A percentile compares a stretch with the other conserved stretches of the same genome.
phyloP scores from a whole-genome alignment of 83 land plant species.

The Picea abies region DNA sequence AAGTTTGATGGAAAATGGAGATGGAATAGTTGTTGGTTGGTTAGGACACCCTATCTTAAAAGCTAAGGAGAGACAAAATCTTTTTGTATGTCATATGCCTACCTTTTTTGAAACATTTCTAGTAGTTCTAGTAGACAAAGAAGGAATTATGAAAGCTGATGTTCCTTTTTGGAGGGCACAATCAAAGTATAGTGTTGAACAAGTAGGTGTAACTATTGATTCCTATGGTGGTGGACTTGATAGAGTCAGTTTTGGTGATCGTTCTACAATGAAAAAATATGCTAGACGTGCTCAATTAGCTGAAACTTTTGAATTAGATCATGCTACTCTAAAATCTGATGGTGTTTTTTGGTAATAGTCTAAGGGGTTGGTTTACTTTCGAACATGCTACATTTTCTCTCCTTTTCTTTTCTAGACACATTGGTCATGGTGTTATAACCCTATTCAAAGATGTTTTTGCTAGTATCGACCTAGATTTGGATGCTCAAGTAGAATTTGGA shows the following conservation, averaged over 20 bases:
- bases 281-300: constrained; percentile 29
- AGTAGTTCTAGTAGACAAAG: constrained; percentile 9
- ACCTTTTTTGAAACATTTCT: constrained; percentile 18
- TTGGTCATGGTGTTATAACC: too few relatives aligned
- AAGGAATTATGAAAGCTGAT: constrained; percentile 2
- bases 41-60: constrained; percentile 19
- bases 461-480: too few relatives aligned
- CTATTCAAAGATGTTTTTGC: too few relatives aligned
- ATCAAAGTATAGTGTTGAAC: too few relatives aligned
- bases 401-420: too few relatives aligned
- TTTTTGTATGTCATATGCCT: constrained; percentile 17
- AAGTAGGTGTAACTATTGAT: neutral
- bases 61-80: constrained; percentile 6
- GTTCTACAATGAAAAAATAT: constrained; percentile 24
- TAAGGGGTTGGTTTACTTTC: constrained; percentile 22
- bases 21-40: constrained; percentile 19
- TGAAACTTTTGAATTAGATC: constrained; percentile 27
- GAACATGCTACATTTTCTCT: constrained; percentile 16
- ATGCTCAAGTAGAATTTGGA: too few relatives aligned
- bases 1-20: constrained; percentile 14
- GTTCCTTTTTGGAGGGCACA: neutral
- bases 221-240: constrained; percentile 14
- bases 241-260: constrained; percentile 22
- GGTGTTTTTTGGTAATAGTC: constrained; percentile 22
- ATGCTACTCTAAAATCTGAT: constrained; percentile 29